Percentiles rank a stretch among this genome's conserved stretches.
phyloP scores from a whole-genome alignment of 2,329 filamentous ascomycete genomes.

The Xylariaceae sp. region DNA sequence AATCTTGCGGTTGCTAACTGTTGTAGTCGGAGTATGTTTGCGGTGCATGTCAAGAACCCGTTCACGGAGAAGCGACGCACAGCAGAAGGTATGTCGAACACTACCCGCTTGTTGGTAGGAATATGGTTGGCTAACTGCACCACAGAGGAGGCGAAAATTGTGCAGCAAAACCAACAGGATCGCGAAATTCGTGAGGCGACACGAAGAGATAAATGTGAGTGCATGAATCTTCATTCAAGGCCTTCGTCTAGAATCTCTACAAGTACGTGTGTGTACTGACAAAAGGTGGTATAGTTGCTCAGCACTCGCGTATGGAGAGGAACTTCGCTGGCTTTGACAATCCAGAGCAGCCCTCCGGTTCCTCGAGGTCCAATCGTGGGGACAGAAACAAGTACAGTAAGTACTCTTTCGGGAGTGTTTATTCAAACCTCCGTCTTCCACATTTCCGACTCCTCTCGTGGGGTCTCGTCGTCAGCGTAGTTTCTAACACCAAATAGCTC shows the following conservation, averaged over 20 bases:
- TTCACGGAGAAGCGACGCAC: conserved; percentile 67
- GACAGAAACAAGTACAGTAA: conserved; percentile 62
- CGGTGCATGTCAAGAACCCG: conserved; percentile 70
- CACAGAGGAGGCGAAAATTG: conserved; percentile 32
- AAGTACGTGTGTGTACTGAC: not conserved
- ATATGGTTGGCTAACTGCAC: conserved; percentile 1
- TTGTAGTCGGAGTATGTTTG: conserved; percentile 81
- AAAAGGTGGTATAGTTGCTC: conserved; percentile 19
- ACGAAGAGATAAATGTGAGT: conserved; percentile 46
- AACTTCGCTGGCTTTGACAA: conserved; percentile 40
- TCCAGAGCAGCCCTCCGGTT: conserved; percentile 23
- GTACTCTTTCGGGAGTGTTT: not conserved
- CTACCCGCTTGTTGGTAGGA: not conserved
- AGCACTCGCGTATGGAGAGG: conserved; percentile 50
- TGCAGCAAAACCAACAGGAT: conserved; percentile 50
- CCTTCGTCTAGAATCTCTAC: not conserved
- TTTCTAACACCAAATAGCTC: conserved; percentile 9
- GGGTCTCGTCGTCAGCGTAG: not conserved
- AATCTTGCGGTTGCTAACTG: conserved; percentile 47
- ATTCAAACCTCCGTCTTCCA: not conserved
- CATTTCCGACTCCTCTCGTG: no score
- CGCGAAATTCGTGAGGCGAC: conserved; percentile 61
- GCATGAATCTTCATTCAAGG: no score
- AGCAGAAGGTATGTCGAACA: conserved; percentile 36
- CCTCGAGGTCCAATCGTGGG: conserved; percentile 39